These are phyloP conservation scores for Coniochaeta prunicola DNA, from an alignment of 2,329 filamentous ascomycete species.

Conservation along the genomic window DNA sequence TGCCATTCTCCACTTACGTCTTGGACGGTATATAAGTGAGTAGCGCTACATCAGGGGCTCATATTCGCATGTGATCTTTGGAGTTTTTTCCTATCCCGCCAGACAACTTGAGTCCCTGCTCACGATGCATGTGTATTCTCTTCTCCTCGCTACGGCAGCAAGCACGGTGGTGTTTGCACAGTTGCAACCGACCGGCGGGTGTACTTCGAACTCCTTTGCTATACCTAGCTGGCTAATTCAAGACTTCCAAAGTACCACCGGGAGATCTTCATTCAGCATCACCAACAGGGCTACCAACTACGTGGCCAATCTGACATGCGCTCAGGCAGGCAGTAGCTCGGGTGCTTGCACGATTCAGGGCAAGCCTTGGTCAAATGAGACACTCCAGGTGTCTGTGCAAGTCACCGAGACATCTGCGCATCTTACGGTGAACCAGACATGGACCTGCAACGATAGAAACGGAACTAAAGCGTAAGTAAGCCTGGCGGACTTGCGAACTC, in stretches of 20 bases:
- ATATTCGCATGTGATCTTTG: background rate
- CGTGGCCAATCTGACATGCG: conserved; percentile 9
- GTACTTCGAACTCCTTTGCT: conserved; percentile 16
- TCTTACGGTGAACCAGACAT: conserved; percentile 12
- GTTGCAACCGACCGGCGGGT: conserved; percentile 3
- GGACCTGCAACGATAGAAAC: conserved; percentile 14
- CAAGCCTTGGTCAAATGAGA: conserved; percentile 1
- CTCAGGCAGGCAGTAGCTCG: background rate
- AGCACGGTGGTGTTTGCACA: conserved; percentile 7
- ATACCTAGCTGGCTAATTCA: conserved; percentile 17
- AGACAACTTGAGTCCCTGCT: too few relatives aligned
- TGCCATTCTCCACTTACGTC: background rate
- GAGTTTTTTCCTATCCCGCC: background rate
- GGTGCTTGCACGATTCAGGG: background rate
- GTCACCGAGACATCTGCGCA: conserved; percentile 2
- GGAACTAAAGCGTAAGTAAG: conserved; percentile 7
- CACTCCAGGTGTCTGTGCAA: conserved; percentile 7
- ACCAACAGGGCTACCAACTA: conserved; percentile 15
- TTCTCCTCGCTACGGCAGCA: background rate
- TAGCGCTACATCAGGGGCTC: background rate
- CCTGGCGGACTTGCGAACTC: too few relatives aligned
- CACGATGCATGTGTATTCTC: background rate
- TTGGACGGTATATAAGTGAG: background rate
- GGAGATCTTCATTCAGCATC: conserved; percentile 7
- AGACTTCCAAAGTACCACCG: conserved; percentile 7